Evolutionary conservation across 495 filamentous ascomycete species (phyloP), one percentile per base, ranked within the genome.

Genomic region (Baudoinia panamericana): DNA sequence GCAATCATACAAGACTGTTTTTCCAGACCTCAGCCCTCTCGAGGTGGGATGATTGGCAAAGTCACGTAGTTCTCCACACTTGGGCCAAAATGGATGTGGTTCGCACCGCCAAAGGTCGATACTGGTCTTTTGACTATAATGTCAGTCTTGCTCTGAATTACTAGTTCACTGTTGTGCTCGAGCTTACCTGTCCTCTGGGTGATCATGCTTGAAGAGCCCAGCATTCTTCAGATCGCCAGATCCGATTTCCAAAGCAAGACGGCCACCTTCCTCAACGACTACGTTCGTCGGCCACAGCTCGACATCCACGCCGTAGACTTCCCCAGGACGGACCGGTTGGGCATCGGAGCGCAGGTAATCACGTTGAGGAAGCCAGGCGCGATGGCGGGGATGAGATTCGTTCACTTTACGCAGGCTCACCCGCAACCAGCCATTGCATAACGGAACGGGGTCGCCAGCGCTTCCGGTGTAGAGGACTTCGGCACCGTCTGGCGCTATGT

Each of bases 261-360:
- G 63, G 0, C 60, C 62, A 0, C 72, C 71, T 24, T 60, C 55
- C 30, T 63, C 64, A 8, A 76, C 65, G 3, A 81, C 63, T 0
- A 78, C 72, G 51, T 76, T 77, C 1, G 73, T 79, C 12, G 76
- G 75, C 76, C 75, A 79, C 2, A 79, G 49, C 58, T 81, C 76
- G 7, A 81, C 64, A 45, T 78, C 75, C 0, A 81, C 74, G 0
- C 51, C 51, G 42, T 81, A 79, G 4, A 78, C 63, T 44, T 72
- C 66, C 0, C 67, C 68, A 0, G 64, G 58, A 16, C 68, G 59
- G 0, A 79, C 68, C 10, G 61, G 60, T 22, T 62, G 62, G 3
- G 69, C 66, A 40, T 78, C 75, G 0, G 55, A 67, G 10, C 63
- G 68, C 41, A 64, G 57, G 47, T 80, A 79, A 12, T 77, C 63